Base-by-base conservation (phyloP, 257 asterid species). In the Fraxinus anomala region DNA sequence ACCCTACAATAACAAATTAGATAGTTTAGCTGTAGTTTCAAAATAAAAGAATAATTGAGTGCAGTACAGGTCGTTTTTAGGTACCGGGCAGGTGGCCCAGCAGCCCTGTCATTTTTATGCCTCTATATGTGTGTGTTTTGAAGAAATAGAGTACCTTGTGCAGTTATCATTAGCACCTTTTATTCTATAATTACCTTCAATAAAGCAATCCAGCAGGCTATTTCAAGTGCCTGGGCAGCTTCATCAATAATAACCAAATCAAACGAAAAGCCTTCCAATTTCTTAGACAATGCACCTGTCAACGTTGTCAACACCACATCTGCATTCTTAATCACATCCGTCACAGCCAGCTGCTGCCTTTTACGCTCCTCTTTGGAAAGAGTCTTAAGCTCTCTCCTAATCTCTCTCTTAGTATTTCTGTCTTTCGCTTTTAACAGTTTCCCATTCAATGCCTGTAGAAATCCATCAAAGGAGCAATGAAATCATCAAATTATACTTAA, bases 211-310 rank as follows among this genome's bases (percentile, higher is more conserved):
- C 99, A 94, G 89, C 99, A 94, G 51, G 96, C 97, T 84, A 94
- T 88, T 88, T 94, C 99, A 83, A 94, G 89, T 14, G 99, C 99
- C 85, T 94, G 99, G 75, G 99, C 99, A 87, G 97, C 97, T 89
- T 94, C 99, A 70, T 94, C 99, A 83, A 94, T 94, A 80, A 94
- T 90, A 82, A 94, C 94, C 87, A 94, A 83, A 87, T 94, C 97
- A 70, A 90, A 94, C 51, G 97, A 83, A 80, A 84, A 86, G 47
- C 90, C 86, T 1, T 91, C 98, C 89, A 95, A 87, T 75, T 83
- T 93, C 85, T 82, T 84, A 65, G 99, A 39, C 88, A 91, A 78
- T 47, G 96, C 93, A 77, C 99, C 99, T 49, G 99, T 95, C 89
- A 95, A 88, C 69, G 98, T 93, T 76, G 97, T 91, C 84, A 95